Percentiles rank a stretch among this genome's conserved stretches.
Evolutionary conservation across 345 rosid genomes (phyloP).

Genomic region (Trapa bicornis): DNA sequence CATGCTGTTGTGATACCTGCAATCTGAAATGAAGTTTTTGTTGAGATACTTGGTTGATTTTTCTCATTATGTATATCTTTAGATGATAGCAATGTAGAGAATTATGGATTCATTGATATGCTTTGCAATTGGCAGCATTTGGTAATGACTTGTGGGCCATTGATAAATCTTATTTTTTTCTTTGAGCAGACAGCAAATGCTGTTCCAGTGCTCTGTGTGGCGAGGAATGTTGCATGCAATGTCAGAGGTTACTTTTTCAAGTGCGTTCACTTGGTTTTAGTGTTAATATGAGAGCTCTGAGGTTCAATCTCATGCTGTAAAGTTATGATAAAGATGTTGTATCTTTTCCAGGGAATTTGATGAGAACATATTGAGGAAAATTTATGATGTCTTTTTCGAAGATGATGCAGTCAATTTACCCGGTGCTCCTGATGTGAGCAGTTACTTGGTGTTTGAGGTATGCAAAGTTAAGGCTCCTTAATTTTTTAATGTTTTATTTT

Average conservation of each 20-base stretch:
- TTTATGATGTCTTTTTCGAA: slow-evolving; percentile 74
- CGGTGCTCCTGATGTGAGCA: slow-evolving; percentile 86
- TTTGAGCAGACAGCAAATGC: slow-evolving; percentile 55
- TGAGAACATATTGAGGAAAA: slow-evolving; percentile 63
- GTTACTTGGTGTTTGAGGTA: slow-evolving; percentile 89
- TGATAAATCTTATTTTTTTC: not conserved
- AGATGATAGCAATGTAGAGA: not conserved
- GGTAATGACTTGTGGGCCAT: not conserved
- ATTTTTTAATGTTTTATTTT: not conserved
- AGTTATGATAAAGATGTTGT: not conserved
- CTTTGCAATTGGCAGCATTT: not conserved
- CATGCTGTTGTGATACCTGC: not conserved
- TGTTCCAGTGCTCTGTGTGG: slow-evolving; percentile 87
- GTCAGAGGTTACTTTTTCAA: slow-evolving; percentile 92
- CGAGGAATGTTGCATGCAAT: slow-evolving; percentile 99
- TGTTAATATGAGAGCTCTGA: not conserved
- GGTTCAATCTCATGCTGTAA: not conserved
- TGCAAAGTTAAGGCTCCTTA: slow-evolving; percentile 3
- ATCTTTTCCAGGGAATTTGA: slow-evolving; percentile 75
- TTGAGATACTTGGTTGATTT: not conserved
- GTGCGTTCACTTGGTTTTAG: slow-evolving; percentile 35
- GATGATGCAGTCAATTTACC: slow-evolving; percentile 71
- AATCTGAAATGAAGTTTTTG: not conserved
- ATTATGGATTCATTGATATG: not conserved
- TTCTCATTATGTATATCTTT: not conserved